Conservation (phyloP, 176 grass and related monocot genomes). For the Oryza glaberrima region DNA sequence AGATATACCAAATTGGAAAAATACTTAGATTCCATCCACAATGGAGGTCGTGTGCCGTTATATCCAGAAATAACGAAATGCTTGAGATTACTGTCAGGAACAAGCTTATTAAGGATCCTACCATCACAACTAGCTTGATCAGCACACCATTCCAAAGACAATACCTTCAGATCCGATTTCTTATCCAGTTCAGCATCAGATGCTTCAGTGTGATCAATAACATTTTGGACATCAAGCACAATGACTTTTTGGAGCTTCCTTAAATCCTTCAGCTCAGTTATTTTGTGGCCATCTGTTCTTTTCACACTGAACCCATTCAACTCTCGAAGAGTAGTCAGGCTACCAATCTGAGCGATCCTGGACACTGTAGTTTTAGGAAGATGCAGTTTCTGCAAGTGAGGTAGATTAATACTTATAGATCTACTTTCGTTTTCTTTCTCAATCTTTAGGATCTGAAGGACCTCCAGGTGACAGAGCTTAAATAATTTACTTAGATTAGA, state of each 20-base stretch:
- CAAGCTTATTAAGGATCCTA: conserved; percentile 27
- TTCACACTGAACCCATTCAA: conserved; percentile 37
- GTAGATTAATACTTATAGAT: conserved; percentile 29
- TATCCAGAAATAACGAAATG: conserved; percentile 41
- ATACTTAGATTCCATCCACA: conserved; percentile 36
- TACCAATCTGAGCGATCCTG: conserved; percentile 38
- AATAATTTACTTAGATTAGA: conserved; percentile 30
- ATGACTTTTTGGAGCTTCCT: conserved; percentile 14
- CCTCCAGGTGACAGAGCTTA: conserved; percentile 38
- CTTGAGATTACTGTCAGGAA: conserved; percentile 32
- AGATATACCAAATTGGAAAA: conserved; percentile 27
- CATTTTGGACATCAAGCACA: conserved; percentile 42
- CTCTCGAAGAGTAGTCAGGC: conserved; percentile 6
- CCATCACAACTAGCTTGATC: background rate
- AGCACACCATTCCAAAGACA: conserved; percentile 38
- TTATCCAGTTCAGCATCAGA: conserved; percentile 22
- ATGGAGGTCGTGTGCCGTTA: conserved; percentile 27
- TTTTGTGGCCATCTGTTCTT: conserved; percentile 19
- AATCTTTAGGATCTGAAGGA: conserved; percentile 24
- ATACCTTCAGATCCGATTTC: conserved; percentile 20
- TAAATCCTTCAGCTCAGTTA: conserved; percentile 46
- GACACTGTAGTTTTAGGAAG: conserved; percentile 25
- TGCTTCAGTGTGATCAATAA: conserved; percentile 20
- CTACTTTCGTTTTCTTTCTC: conserved; percentile 3
- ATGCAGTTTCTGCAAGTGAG: conserved; percentile 36